These are phyloP conservation scores for Phoenix roebelenii DNA, from an alignment of 176 grass and related monocot species.

Conservation along the genomic window DNA sequence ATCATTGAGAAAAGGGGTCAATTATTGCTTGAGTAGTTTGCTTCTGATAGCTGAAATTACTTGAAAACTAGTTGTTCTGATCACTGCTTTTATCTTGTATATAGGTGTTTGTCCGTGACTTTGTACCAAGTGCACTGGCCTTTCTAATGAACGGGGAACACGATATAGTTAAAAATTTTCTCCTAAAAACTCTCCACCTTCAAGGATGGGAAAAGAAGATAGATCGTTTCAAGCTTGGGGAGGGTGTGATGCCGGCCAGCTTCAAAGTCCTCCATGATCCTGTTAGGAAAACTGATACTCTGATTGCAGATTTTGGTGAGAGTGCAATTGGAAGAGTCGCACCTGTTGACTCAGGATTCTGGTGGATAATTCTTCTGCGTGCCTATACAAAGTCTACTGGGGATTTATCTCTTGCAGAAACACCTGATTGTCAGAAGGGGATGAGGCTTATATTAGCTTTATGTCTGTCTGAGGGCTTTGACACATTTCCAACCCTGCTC, in stretches of 20 bases:
- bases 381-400: constrained; percentile 41
- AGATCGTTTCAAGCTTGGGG: constrained; percentile 41
- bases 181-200: constrained; percentile 33
- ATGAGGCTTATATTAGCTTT: constrained; percentile 36
- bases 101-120: constrained; percentile 45
- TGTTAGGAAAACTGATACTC: constrained; percentile 23
- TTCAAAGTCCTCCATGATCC: constrained; percentile 47
- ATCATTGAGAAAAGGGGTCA: no score
- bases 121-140: constrained; percentile 37
- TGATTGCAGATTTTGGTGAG: constrained; percentile 38
- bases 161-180: constrained; percentile 38
- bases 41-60: no score
- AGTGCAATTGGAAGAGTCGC: constrained; percentile 43
- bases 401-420: constrained; percentile 30
- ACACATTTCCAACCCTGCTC: constrained; percentile 45
- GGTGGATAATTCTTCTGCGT: constrained; percentile 48
- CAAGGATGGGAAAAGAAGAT: constrained; percentile 45
- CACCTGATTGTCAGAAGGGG: constrained; percentile 34
- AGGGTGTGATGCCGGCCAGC: constrained; percentile 45
- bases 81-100: constrained; percentile 1
- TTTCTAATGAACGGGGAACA: constrained; percentile 46
- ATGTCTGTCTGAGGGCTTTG: constrained; percentile 36
- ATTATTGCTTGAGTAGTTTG: no score
- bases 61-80: background rate
- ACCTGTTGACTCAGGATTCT: constrained; percentile 43